Base-by-base conservation (phyloP, 805 yeast genomes). In the Saccharomyces paradoxus region DNA sequence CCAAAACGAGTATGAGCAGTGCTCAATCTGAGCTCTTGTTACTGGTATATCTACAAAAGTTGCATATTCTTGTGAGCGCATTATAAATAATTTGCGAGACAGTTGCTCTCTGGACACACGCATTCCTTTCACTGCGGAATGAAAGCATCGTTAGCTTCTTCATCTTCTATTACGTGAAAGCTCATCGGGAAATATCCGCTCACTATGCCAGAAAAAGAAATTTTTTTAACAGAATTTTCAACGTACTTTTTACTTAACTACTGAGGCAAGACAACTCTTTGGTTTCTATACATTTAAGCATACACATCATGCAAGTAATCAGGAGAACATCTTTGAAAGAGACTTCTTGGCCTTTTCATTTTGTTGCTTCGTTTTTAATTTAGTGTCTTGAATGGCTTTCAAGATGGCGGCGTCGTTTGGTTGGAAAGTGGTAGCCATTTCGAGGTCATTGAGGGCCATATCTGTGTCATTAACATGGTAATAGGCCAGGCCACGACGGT, bases 401-500 rank as follows among this genome's bases (percentile, higher is more conserved):
- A 75, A 60, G 53, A 91, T 84, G 7, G 86, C 95, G 2, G 80
- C 81, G 64, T 91, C 97, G 24, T 74, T 73, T 32, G 94, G 95
- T 32, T 84, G 80, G 44, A 79, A 70, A 54, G 75, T 71, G 27
- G 81, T 70, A 0, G 97, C 97, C 56, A 76, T 74, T 59, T 82
- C 80, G 55, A 90, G 78, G 57, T 84, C 86, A 12, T 68, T 71
- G 51, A 85, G 73, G 0, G 96, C 96, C 55, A 75, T 79, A 30
- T 85, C 92, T 53, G 82, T 84, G 64, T 87, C 84, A 64, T 85
- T 85, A 24, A 77, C 73, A 8, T 79, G 71, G 56, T 81, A 70
- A 63, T 82, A 78, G 1, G 94, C 96, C 65, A 79, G 74, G 41
- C 95, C 97, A 69, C 92, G 83, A 69, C 98, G 84, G 75, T 84